Evolutionary conservation across 805 yeast genomes (phyloP).

Genomic region (Torulaspora quercuum): DNA sequence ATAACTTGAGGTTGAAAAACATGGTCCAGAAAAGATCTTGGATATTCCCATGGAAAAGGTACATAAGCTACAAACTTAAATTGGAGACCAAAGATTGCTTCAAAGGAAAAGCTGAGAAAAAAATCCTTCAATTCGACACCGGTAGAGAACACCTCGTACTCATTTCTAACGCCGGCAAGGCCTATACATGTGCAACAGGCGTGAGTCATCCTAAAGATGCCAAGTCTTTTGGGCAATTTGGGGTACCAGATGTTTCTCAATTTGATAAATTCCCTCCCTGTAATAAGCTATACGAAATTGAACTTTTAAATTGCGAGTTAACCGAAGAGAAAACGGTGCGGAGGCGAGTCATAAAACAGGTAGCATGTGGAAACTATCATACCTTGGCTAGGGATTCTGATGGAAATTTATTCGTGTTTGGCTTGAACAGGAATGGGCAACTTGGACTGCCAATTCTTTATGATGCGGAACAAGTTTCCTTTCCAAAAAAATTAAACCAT

Average conservation of each 20-base stretch:
- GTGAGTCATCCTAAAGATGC: constrained; percentile 27
- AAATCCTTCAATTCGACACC: constrained; percentile 46
- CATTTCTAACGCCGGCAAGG: constrained; percentile 55
- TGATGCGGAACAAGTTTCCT: constrained; percentile 63
- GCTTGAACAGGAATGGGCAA: constrained; percentile 81
- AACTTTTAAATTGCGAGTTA: constrained; percentile 30
- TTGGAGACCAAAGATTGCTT: constrained; percentile 23
- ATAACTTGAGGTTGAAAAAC: constrained; percentile 2
- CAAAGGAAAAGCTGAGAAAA: constrained; percentile 45
- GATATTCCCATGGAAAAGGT: constrained; percentile 28
- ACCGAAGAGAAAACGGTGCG: constrained; percentile 18
- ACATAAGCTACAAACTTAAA: constrained; percentile 23
- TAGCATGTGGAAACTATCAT: constrained; percentile 75
- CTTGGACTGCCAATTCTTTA: constrained; percentile 66
- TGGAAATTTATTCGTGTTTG: constrained; percentile 83
- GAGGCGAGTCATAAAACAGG: constrained; percentile 48
- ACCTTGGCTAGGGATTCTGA: constrained; percentile 62
- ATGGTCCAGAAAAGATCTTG: constrained; percentile 19
- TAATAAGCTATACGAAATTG: constrained; percentile 47
- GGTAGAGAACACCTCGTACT: constrained; percentile 73
- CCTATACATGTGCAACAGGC: constrained; percentile 56
- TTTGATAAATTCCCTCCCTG: constrained; percentile 52
- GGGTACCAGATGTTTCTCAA: constrained; percentile 70
- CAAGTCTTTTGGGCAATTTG: constrained; percentile 74
- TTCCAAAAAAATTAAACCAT: constrained; percentile 54